phyloP scores from a whole-genome alignment of 2,329 filamentous ascomycete species.

The Pestalotiopsis sp. region DNA sequence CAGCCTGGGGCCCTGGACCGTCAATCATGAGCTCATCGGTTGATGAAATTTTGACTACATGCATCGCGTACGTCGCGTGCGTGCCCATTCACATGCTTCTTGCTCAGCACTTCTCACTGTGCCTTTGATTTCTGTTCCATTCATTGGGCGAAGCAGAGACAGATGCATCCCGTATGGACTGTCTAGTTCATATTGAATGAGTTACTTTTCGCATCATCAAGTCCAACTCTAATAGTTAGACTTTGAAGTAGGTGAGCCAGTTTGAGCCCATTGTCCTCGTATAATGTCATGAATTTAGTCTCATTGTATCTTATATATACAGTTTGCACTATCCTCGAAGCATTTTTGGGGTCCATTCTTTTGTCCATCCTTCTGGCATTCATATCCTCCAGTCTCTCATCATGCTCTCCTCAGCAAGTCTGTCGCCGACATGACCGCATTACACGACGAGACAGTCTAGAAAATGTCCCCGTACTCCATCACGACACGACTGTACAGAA shows the following conservation, averaged over 20 bases:
- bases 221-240: background rate
- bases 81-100: too few relatives aligned
- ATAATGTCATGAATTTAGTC: background rate
- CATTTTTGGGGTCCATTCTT: background rate
- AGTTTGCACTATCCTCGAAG: background rate
- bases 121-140: too few relatives aligned
- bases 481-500: background rate
- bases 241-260: background rate
- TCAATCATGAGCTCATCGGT: background rate
- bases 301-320: background rate
- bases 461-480: slow-evolving; percentile 5
- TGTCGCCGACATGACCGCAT: background rate
- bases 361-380: background rate
- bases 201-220: background rate
- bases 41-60: background rate
- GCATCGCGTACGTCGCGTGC: background rate
- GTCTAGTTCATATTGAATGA: too few relatives aligned
- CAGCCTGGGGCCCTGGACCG: background rate
- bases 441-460: slow-evolving; percentile 7
- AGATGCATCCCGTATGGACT: too few relatives aligned
- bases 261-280: background rate
- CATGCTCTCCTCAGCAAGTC: background rate
- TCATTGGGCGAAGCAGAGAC: too few relatives aligned
- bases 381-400: background rate
- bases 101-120: too few relatives aligned